phyloP scores from a whole-genome alignment of 352 stramenopile species.

The Pythium rishiriense region DNA sequence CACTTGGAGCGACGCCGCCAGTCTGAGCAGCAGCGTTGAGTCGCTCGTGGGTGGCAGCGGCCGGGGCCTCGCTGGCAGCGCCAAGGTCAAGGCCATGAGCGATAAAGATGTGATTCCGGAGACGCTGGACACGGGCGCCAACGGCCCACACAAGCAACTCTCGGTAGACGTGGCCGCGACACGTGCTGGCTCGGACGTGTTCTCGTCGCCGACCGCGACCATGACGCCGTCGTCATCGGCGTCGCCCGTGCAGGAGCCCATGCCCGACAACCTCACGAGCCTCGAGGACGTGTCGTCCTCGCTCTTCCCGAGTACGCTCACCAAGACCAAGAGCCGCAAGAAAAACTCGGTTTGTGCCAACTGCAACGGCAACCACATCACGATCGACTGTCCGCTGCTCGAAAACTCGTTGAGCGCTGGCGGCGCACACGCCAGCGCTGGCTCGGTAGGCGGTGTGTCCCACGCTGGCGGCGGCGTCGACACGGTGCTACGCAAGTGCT shows the following conservation, averaged over 20 bases:
- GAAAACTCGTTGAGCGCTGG: constrained; percentile 41
- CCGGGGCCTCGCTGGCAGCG: too few relatives aligned
- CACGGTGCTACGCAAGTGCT: constrained; percentile 83
- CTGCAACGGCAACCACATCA: constrained; percentile 83
- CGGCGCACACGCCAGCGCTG: neutral
- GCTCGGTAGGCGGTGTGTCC: neutral
- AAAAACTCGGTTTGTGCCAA: constrained; percentile 72
- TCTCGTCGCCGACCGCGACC: constrained; percentile 12
- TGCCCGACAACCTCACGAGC: constrained; percentile 19
- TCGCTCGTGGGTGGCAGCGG: neutral
- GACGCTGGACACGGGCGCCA: too few relatives aligned
- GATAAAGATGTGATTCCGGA: neutral
- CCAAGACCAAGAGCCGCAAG: constrained; percentile 58
- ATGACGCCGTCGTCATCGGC: constrained; percentile 21
- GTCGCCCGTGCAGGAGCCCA: constrained; percentile 17
- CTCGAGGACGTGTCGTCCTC: constrained; percentile 25
- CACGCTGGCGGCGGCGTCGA: constrained; percentile 37
- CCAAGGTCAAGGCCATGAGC: neutral
- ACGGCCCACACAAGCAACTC: constrained; percentile 11
- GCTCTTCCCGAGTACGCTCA: constrained; percentile 39
- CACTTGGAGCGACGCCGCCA: constrained; percentile 5
- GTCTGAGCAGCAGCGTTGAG: constrained; percentile 18
- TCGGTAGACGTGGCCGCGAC: constrained; percentile 17
- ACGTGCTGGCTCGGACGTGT: neutral
- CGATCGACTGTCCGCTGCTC: constrained; percentile 71